Percentiles rank a stretch among this genome's conserved stretches.
phyloP scores from a whole-genome alignment of 345 rosid species.

The Reutealis trisperma region DNA sequence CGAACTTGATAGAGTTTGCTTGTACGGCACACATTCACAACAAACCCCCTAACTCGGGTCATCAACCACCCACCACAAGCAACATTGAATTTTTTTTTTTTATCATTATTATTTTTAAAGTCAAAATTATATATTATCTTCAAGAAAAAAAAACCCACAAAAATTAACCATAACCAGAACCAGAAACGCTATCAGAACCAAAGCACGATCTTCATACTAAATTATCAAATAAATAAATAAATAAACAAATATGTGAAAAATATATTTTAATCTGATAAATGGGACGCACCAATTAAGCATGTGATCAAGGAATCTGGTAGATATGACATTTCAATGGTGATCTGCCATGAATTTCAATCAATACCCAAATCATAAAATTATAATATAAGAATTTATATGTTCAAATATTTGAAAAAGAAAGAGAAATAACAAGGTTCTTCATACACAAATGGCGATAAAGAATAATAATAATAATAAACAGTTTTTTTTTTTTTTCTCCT shows the following conservation, averaged over 20 bases:
- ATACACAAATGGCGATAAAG: no score
- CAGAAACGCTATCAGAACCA: constrained; percentile 16
- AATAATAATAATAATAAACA: not conserved
- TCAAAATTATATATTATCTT: not conserved
- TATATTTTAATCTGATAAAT: not conserved
- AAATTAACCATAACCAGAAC: constrained; percentile 12
- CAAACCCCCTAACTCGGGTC: constrained; percentile 5
- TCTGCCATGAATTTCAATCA: constrained; percentile 25
- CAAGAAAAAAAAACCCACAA: constrained; percentile 7
- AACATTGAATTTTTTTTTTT: not conserved
- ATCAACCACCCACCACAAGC: constrained; percentile 36
- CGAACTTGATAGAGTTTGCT: constrained; percentile 27
- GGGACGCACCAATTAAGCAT: constrained; percentile 37
- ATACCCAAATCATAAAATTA: constrained; percentile 17
- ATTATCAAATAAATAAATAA: not conserved
- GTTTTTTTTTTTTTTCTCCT: no score
- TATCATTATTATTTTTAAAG: constrained; percentile 1
- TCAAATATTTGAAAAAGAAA: not conserved
- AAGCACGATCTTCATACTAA: constrained; percentile 14
- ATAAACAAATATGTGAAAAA: not conserved
- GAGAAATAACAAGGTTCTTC: not conserved
- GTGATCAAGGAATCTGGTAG: constrained; percentile 28
- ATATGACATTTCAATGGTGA: constrained; percentile 43
- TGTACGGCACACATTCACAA: constrained; percentile 47
- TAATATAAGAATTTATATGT: not conserved